Percentiles rank a stretch among this genome's conserved stretches.
These are phyloP conservation scores for Blastobotrys chiropterorum DNA, from an alignment of 805 yeast genomes.

Conservation along the genomic window DNA sequence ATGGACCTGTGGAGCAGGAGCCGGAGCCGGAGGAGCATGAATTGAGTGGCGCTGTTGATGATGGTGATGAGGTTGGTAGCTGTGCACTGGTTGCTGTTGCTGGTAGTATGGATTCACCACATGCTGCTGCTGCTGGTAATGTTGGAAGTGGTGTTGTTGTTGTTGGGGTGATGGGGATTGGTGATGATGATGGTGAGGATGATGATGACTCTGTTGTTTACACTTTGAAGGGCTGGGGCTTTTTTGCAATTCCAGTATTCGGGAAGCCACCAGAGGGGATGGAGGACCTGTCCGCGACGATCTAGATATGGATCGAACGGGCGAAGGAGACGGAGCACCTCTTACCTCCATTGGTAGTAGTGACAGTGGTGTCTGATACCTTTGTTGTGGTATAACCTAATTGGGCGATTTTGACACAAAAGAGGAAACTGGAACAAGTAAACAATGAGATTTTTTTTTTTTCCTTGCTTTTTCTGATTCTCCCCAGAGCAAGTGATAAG, in stretches of 20 bases:
- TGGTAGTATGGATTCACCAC: neutral
- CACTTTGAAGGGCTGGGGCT: neutral
- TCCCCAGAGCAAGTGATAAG: too few species aligned
- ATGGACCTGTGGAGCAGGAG: neutral
- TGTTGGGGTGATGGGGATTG: neutral
- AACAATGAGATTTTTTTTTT: neutral
- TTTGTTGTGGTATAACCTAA: neutral
- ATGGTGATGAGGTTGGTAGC: neutral
- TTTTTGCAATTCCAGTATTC: conserved; percentile 1
- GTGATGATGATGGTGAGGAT: neutral
- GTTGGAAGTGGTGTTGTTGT: too few species aligned
- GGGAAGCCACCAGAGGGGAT: neutral
- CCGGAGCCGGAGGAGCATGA: neutral
- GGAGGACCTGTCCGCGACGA: neutral
- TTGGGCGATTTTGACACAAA: neutral
- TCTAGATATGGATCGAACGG: neutral
- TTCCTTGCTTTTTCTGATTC: neutral
- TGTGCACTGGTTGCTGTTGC: neutral
- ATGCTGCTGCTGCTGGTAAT: neutral
- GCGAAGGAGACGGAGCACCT: neutral
- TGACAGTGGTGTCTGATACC: too few species aligned
- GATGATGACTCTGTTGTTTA: neutral
- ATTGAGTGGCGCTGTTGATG: neutral
- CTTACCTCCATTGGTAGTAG: neutral
- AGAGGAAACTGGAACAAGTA: neutral